Base-by-base conservation (phyloP, 495 filamentous ascomycete genomes). In the Aspergillus panamensis region DNA sequence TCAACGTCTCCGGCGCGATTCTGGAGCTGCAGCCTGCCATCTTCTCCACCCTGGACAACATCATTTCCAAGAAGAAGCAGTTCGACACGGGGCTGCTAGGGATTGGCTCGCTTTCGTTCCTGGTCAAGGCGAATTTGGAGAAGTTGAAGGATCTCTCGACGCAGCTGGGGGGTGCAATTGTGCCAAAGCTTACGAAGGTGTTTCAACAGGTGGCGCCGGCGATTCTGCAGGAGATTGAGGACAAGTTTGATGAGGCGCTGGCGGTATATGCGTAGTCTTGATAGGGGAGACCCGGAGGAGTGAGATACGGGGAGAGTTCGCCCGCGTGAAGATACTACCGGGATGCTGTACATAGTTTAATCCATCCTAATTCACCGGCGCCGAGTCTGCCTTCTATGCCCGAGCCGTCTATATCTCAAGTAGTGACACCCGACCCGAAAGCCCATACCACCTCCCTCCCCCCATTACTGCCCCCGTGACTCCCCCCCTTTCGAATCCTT, bases 61-160 rank as follows among this genome's bases (percentile, higher is more conserved):
- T 67, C 37, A 59, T 64, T 8, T 4, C 43, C 2, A 62, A 62
- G 47, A 67, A 67, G 42, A 45, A 57, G 0, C 55, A 64, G 31
- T 62, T 67, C 29, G 57, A 65, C 21, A 54, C 35, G 10, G 65
- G 65, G 7, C 32, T 67, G 40, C 48, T 67, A 14, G 65, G 65
- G 1, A 50, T 67, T 14, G 59, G 53, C 0, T 62, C 59, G n/a
- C 16, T 67, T 45, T 39, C 47, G 3, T 59, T 62, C 16, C 21
- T 67, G 17, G 65, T 67, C 7, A 58, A 59, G 48, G 52, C 42
- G n/a, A 55, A 64, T 9, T 33, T 67, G 32, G 48, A 62, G 47
- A 33, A 51, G 42, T 49, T 55, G 59, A 61, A 47, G 53, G 55
- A 55, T 10, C 47, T 67, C 31, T 16, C 62, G 19, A 47, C 17